phyloP scores from a whole-genome alignment of 305 asterid genomes.

The Plantago coronopus region DNA sequence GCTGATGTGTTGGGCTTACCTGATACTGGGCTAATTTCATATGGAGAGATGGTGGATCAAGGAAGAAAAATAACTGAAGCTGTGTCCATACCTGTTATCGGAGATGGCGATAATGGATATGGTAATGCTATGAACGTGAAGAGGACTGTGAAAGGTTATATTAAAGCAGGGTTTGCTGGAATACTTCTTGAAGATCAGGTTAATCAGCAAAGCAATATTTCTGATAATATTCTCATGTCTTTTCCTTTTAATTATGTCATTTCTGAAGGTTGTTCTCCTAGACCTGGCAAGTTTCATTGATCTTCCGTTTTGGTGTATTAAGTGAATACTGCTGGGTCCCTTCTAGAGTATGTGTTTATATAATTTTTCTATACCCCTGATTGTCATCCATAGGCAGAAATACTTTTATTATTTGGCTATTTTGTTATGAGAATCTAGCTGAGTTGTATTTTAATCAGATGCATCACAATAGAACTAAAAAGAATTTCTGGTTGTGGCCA shows the following conservation, averaged over 20 bases:
- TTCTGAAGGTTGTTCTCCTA: neutral
- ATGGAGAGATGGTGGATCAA: slow-evolving; percentile 95
- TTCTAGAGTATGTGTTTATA: slow-evolving; percentile 13
- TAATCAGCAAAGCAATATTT: slow-evolving; percentile 14
- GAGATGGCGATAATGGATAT: slow-evolving; percentile 95
- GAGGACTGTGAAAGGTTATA: slow-evolving; percentile 84
- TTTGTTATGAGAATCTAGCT: neutral
- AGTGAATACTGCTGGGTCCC: slow-evolving; percentile 8
- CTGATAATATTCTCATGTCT: neutral
- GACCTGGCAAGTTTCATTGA: slow-evolving; percentile 10
- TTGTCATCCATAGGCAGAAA: neutral
- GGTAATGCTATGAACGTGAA: slow-evolving; percentile 95
- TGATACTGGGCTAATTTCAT: slow-evolving; percentile 85
- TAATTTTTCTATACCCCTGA: neutral
- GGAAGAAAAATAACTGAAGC: slow-evolving; percentile 75
- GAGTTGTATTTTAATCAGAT: neutral
- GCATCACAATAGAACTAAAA: neutral
- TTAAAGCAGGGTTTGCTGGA: slow-evolving; percentile 88
- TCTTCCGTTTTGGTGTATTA: slow-evolving; percentile 1
- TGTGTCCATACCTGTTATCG: slow-evolving; percentile 80
- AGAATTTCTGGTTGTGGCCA: neutral
- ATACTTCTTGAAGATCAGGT: slow-evolving; percentile 96
- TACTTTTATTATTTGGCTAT: neutral
- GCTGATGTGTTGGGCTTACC: slow-evolving; percentile 88
- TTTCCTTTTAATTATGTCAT: neutral